Evolutionary conservation across 1,284 basidiomycete species (phyloP), one percentile per base, ranked within the genome.

Genomic region (Rhodotorula sp.): DNA sequence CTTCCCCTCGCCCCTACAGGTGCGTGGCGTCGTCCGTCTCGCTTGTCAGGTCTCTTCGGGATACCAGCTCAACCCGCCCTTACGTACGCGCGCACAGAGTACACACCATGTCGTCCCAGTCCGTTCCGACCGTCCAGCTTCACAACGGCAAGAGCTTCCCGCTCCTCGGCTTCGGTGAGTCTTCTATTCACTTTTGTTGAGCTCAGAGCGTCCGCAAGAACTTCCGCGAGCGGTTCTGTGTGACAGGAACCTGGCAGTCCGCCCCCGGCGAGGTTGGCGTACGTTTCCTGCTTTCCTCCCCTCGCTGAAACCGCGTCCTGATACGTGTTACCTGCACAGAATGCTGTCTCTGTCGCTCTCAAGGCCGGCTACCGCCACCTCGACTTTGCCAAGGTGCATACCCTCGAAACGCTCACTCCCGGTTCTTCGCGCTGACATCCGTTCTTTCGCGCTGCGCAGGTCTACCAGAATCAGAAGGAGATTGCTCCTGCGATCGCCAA

Each of bases 331-430:
- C 54, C 40, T 31, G 52, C 62, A 31, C 48, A 65, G 47, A 48
- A 57, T 1, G 74, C 74, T 16, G 67, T 73, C 18, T 48, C 58
- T 4, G 59, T 40, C n/a, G 71, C 73, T 9, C 28, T 74, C 63
- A 72, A 72, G 62, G 73, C 70, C 30, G 73, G 74, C 16, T 72
- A 72, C 64, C 83, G 86, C 69, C 89, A 91, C 79, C 87, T 92
- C 62, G 90, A 92, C 77, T 87, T 85, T 48, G 90, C 89, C 48
- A 87, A 87, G 85, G 83, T 84, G 90, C 67, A 51, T 30, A 30
- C n/a, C 13, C n/a, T 30, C 40, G 24, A 40, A 26, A 2, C 18
- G 46, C n/a, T n/a, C 3, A 13, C 18, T 15, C 8, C 26, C 24
- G 4, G 5, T 18, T n/a, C 13, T 0, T 24, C 16, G 26, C n/a